phyloP scores from a whole-genome alignment of 2,329 filamentous ascomycete genomes.

The Fusarium oligoseptatum region DNA sequence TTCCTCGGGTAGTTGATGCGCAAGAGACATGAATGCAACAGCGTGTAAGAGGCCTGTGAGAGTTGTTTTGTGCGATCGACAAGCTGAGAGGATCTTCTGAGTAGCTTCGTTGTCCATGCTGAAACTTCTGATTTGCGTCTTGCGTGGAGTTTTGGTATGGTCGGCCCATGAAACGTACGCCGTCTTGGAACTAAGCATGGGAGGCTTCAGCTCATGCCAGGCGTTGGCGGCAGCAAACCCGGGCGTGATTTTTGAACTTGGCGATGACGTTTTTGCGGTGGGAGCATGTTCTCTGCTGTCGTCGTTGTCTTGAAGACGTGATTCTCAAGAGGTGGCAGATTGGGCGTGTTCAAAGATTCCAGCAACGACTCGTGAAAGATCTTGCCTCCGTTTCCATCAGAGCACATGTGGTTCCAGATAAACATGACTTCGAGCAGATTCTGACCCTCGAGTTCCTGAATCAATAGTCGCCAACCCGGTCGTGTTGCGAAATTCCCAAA shows the following conservation, averaged over 20 bases:
- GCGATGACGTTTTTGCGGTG: background rate
- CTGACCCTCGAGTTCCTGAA: background rate
- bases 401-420: slow-evolving; percentile 23
- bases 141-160: background rate
- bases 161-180: background rate
- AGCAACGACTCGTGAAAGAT: slow-evolving; percentile 30
- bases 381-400: slow-evolving; percentile 24
- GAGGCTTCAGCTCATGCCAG: background rate
- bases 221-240: background rate
- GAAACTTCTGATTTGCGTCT: background rate
- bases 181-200: background rate
- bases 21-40: background rate
- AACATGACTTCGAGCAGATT: slow-evolving; percentile 19
- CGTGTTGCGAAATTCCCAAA: background rate
- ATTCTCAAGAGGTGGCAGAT: background rate
- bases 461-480: background rate
- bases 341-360: slow-evolving; percentile 6
- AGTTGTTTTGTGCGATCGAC: background rate
- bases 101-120: background rate
- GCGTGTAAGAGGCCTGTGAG: background rate
- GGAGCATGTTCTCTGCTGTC: background rate
- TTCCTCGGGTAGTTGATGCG: background rate
- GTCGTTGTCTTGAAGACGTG: background rate
- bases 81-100: background rate
- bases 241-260: background rate